Evolutionary conservation across 345 rosid genomes (phyloP).

Genomic region (Salix suchowensis): DNA sequence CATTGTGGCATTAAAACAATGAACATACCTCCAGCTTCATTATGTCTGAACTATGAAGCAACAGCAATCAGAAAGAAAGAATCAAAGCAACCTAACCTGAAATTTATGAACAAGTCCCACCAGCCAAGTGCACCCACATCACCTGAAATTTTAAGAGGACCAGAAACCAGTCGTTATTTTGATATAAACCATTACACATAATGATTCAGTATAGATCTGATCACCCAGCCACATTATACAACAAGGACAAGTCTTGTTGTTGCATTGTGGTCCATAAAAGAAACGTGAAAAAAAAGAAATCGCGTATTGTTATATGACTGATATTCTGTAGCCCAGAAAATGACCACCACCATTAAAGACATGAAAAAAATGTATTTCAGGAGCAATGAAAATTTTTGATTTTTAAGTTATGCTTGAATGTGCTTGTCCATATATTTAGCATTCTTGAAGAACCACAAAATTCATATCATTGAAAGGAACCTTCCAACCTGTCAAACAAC

Average conservation of each 20-base stretch:
- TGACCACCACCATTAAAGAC: too few relatives aligned
- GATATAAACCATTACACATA: background rate
- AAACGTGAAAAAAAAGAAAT: too few relatives aligned
- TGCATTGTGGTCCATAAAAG: background rate
- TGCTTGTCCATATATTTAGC: background rate
- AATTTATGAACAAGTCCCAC: constrained; percentile 94
- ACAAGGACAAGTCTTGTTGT: background rate
- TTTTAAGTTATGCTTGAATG: background rate
- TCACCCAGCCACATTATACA: background rate
- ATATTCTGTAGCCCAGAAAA: too few relatives aligned
- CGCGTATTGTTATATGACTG: background rate
- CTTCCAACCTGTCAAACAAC: background rate
- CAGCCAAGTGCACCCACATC: constrained; percentile 88
- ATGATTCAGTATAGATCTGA: background rate
- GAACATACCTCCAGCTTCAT: background rate
- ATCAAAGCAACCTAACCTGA: constrained; percentile 47
- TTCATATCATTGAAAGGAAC: background rate
- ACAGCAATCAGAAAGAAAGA: constrained; percentile 2
- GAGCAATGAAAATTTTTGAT: background rate
- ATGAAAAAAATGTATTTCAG: background rate
- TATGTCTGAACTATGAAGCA: background rate
- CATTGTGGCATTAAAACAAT: constrained; percentile 15
- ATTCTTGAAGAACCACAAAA: background rate
- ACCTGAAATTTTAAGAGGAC: constrained; percentile 44
- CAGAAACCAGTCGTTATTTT: constrained; percentile 5